A percentile compares a stretch with the other conserved stretches of the same genome.
These are phyloP conservation scores for Fusarium pseudograminearum DNA, from an alignment of 2,329 filamentous ascomycete genomes.

Conservation along the genomic window DNA sequence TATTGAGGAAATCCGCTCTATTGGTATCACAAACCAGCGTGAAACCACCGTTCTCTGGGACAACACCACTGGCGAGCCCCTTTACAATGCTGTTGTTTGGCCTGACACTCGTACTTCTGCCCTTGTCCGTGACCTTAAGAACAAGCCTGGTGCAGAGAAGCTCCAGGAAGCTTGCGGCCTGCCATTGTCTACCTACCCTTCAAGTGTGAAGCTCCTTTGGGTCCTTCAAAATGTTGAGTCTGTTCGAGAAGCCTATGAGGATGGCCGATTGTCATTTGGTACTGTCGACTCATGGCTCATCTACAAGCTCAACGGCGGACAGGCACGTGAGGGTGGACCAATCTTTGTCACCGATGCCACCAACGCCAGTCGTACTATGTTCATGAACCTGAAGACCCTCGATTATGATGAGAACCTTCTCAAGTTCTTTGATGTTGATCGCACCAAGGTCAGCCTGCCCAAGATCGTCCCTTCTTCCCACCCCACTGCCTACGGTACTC, in stretches of 20 bases:
- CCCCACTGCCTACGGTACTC: slow-evolving; percentile 75
- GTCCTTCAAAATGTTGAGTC: slow-evolving; percentile 76
- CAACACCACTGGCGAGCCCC: slow-evolving; percentile 78
- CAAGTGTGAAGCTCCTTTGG: slow-evolving; percentile 87
- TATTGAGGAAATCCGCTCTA: slow-evolving; percentile 75
- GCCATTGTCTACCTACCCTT: slow-evolving; percentile 89
- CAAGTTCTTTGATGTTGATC: slow-evolving; percentile 80
- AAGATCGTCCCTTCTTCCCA: slow-evolving; percentile 86
- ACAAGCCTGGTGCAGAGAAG: slow-evolving; percentile 73
- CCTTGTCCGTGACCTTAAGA: slow-evolving; percentile 82
- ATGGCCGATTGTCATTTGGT: slow-evolving; percentile 81
- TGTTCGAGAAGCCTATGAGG: slow-evolving; percentile 80
- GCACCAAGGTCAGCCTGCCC: slow-evolving; percentile 78
- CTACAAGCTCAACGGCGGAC: slow-evolving; percentile 83
- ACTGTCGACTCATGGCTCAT: slow-evolving; percentile 92
- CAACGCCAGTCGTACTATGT: slow-evolving; percentile 93
- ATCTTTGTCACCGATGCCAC: slow-evolving; percentile 87
- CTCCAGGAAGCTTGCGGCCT: slow-evolving; percentile 80
- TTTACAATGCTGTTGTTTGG: slow-evolving; percentile 91
- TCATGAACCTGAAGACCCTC: slow-evolving; percentile 87
- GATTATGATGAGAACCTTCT: slow-evolving; percentile 83
- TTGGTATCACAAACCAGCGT: slow-evolving; percentile 91
- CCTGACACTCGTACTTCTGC: slow-evolving; percentile 82
- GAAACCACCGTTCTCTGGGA: slow-evolving; percentile 92
- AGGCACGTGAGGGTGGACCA: slow-evolving; percentile 64